Conservation (phyloP, 352 stramenopile species). For the Globisporangium spiculum region DNA sequence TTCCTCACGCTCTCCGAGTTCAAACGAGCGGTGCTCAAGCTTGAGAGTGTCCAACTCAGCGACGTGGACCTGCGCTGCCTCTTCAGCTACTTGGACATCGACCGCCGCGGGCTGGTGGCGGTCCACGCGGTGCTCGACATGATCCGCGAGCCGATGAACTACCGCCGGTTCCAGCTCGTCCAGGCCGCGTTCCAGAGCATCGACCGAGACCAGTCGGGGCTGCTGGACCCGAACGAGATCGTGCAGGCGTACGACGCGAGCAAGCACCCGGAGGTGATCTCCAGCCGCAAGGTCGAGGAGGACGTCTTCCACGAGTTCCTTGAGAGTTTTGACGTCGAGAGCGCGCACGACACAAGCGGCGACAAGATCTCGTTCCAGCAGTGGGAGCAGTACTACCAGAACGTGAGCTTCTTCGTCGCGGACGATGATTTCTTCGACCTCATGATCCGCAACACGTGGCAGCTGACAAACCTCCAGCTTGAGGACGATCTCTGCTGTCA, state of each 20-base stretch:
- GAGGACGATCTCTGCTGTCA: conserved; percentile 3
- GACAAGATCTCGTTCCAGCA: conserved; percentile 43
- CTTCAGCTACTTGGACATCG: conserved; percentile 77
- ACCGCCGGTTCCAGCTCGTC: conserved; percentile 62
- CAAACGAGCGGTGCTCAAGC: conserved; percentile 49
- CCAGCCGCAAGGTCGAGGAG: conserved; percentile 47
- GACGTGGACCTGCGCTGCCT: conserved; percentile 70
- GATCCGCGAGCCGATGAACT: conserved; percentile 78
- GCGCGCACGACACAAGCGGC: conserved; percentile 8
- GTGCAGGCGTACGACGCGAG: conserved; percentile 65
- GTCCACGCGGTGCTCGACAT: conserved; percentile 82
- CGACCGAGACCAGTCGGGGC: conserved; percentile 38
- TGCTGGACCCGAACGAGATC: conserved; percentile 62
- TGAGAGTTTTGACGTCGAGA: conserved; percentile 68
- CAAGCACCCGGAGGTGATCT: conserved; percentile 72
- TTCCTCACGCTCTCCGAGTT: conserved; percentile 75
- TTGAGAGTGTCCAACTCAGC: conserved; percentile 46
- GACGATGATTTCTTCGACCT: conserved; percentile 91
- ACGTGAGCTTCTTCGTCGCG: conserved; percentile 81
- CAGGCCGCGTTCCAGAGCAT: conserved; percentile 75
- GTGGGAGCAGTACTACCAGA: conserved; percentile 88
- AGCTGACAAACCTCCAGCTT: conserved; percentile 26
- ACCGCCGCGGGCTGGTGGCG: conserved; percentile 64
- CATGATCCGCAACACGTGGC: conserved; percentile 88
- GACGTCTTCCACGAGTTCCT: conserved; percentile 76